Evolutionary conservation across 441 rosid species (phyloP).

Genomic region (Populus hybrid): DNA sequence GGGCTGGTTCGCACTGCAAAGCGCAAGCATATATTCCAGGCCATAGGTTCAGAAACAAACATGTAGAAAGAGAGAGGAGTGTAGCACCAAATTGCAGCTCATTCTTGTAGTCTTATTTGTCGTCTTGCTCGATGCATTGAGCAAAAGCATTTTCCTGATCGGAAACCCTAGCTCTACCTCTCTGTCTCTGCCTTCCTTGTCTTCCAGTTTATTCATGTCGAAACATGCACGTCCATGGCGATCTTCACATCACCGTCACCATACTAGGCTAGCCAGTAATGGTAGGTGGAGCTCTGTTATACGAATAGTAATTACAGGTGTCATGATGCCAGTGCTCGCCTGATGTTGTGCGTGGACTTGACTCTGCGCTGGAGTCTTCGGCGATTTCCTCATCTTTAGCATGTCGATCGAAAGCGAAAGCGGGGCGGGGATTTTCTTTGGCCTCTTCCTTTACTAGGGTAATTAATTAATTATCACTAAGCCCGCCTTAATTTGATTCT

Average conservation of each 20-base stretch:
- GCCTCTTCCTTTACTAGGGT: background rate
- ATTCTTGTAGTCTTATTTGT: constrained; percentile 2
- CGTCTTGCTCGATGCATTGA: background rate
- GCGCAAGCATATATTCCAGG: background rate
- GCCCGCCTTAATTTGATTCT: no score
- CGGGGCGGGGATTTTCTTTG: background rate
- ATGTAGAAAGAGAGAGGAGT: background rate
- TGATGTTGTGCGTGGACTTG: no score
- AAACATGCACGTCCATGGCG: no score
- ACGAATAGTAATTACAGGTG: background rate
- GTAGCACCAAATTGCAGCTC: background rate
- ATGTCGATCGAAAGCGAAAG: background rate
- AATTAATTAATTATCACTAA: background rate
- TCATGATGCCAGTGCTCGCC: background rate
- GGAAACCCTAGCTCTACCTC: background rate
- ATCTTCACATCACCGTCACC: no score
- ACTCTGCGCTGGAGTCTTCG: no score
- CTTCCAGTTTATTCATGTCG: background rate
- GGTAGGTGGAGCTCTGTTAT: no score
- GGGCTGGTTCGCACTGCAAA: constrained; percentile 2
- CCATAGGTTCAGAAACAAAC: background rate
- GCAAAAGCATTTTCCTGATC: background rate
- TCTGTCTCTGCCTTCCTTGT: background rate
- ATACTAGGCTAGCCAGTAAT: no score
- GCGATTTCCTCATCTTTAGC: background rate